Percentiles rank a stretch among this genome's conserved stretches.
These are phyloP conservation scores for Ilyonectria sp. DNA, from an alignment of 2,329 filamentous ascomycete genomes.

Conservation along the genomic window DNA sequence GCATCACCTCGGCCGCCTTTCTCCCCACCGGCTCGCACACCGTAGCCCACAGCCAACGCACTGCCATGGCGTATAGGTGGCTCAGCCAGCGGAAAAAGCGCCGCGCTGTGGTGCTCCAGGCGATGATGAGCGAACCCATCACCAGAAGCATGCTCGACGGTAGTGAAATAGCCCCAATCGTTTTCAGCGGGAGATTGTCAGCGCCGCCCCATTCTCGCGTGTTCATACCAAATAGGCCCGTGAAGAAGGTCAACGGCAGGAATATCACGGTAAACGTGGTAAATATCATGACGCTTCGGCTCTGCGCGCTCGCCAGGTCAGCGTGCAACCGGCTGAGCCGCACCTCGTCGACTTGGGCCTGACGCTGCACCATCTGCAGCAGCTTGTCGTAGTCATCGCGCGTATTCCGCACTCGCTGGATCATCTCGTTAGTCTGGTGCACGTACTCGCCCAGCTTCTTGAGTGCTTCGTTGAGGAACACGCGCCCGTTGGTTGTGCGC, in stretches of 20 bases:
- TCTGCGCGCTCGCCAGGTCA: conserved; percentile 74
- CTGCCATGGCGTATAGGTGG: conserved; percentile 22
- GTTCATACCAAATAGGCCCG: conserved; percentile 77
- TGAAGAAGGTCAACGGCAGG: conserved; percentile 76
- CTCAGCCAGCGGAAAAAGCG: conserved; percentile 48
- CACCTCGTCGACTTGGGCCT: conserved; percentile 77
- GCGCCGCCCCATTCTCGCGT: conserved; percentile 71
- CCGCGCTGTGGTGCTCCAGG: conserved; percentile 67
- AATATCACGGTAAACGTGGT: conserved; percentile 76
- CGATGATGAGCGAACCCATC: conserved; percentile 64
- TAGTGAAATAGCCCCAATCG: conserved; percentile 64
- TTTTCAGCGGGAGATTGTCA: conserved; percentile 59
- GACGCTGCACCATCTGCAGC: conserved; percentile 77
- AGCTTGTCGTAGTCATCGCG: conserved; percentile 76
- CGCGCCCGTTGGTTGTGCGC: conserved; percentile 62
- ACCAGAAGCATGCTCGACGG: conserved; percentile 67
- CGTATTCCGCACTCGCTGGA: conserved; percentile 69
- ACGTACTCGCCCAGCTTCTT: conserved; percentile 69
- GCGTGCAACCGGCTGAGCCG: conserved; percentile 74
- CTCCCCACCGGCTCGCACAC: conserved; percentile 43
- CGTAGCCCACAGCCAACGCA: conserved; percentile 42
- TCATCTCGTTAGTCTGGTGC: conserved; percentile 70
- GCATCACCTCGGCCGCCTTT: conserved; percentile 32
- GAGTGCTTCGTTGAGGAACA: conserved; percentile 68
- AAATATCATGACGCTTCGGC: conserved; percentile 76